Evolutionary conservation across 2,329 filamentous ascomycete species (phyloP).

Genomic region (Periconia sp.): DNA sequence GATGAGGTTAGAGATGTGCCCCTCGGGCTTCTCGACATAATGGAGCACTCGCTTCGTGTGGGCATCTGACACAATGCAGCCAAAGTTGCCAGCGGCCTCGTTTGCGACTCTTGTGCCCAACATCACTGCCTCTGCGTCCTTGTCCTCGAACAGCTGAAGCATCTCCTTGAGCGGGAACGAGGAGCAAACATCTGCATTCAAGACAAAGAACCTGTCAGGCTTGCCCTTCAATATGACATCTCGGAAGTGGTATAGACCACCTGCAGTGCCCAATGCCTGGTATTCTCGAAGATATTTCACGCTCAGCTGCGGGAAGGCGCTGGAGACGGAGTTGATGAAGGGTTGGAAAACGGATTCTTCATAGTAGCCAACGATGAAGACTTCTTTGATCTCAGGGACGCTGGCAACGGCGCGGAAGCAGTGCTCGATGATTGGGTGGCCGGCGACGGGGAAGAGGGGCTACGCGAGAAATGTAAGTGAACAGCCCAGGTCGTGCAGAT

Average conservation of each 20-base stretch:
- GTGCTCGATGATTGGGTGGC: conserved; percentile 98
- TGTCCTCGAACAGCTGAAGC: conserved; percentile 92
- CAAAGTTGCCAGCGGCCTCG: conserved; percentile 93
- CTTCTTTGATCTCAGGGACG: conserved; percentile 90
- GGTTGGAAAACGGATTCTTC: conserved; percentile 96
- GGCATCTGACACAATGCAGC: conserved; percentile 93
- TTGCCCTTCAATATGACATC: conserved; percentile 97
- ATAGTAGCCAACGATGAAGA: conserved; percentile 98
- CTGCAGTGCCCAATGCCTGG: conserved; percentile 92
- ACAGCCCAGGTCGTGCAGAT: background rate
- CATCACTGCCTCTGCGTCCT: conserved; percentile 95
- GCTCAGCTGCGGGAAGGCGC: conserved; percentile 83
- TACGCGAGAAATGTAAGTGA: conserved; percentile 46
- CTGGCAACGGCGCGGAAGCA: conserved; percentile 91
- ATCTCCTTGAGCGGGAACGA: conserved; percentile 96
- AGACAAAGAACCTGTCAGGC: conserved; percentile 93
- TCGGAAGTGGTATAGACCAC: conserved; percentile 98
- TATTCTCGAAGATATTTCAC: conserved; percentile 98
- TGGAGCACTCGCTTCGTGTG: conserved; percentile 96
- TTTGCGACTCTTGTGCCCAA: conserved; percentile 89
- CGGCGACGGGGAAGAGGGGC: conserved; percentile 98
- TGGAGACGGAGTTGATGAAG: conserved; percentile 90
- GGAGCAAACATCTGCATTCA: conserved; percentile 98
- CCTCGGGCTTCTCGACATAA: conserved; percentile 99
- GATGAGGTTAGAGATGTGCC: conserved; percentile 96